Evolutionary conservation across 495 filamentous ascomycete species (phyloP).

Genomic region (Neurospora terricola): DNA sequence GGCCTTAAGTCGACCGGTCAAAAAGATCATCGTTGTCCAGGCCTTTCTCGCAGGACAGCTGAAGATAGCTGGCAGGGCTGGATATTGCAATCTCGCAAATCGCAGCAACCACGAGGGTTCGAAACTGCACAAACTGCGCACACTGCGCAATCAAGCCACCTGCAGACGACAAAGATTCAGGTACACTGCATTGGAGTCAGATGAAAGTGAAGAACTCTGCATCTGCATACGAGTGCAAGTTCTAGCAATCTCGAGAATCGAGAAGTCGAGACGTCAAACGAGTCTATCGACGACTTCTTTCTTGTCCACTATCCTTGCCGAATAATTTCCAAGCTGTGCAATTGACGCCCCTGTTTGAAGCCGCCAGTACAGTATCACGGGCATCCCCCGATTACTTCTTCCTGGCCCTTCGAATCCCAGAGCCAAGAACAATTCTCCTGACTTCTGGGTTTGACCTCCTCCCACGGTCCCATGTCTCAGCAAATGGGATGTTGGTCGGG

Average conservation of each 20-base stretch:
- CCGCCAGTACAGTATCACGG: background rate
- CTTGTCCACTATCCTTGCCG: too few relatives aligned
- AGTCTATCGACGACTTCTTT: background rate
- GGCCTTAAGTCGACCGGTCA: background rate
- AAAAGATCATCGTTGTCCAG: background rate
- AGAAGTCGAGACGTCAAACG: background rate
- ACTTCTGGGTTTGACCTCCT: background rate
- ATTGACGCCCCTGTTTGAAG: background rate
- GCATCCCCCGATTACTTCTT: background rate
- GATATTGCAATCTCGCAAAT: background rate
- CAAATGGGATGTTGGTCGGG: background rate
- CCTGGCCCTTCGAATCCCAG: background rate
- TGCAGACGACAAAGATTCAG: background rate
- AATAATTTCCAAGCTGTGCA: background rate
- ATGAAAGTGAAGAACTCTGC: too few relatives aligned
- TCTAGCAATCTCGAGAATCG: too few relatives aligned
- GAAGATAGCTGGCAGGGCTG: background rate
- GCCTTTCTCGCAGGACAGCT: background rate
- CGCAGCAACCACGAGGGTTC: background rate
- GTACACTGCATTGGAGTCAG: too few relatives aligned
- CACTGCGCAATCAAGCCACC: background rate
- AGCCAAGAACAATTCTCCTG: background rate
- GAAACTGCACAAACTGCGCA: background rate
- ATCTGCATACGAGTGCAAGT: too few relatives aligned
- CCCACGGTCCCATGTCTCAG: background rate